These are phyloP conservation scores for Phialemoniopsis sp. DNA, from an alignment of 2,329 filamentous ascomycete species.

Conservation along the genomic window DNA sequence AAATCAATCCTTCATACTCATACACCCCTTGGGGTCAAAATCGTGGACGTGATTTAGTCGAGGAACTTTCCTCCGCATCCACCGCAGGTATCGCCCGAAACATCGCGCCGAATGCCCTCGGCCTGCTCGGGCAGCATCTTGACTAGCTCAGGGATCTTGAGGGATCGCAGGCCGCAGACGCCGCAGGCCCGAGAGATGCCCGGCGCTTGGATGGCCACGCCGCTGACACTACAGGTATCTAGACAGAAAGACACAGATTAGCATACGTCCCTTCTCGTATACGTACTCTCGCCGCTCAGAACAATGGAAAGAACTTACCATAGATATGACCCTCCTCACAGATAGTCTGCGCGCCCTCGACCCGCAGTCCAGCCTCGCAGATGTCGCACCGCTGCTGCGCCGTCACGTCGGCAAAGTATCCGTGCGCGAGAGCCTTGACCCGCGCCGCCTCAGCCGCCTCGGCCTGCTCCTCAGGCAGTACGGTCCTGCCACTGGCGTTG, in stretches of 20 bases:
- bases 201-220: slow-evolving; percentile 49
- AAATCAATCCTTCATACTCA: no score
- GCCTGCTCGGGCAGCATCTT: slow-evolving; percentile 16
- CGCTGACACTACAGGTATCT: slow-evolving; percentile 51
- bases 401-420: slow-evolving; percentile 27
- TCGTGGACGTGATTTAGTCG: slow-evolving; percentile 18
- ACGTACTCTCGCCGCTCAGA: background rate
- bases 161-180: slow-evolving; percentile 48
- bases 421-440: slow-evolving; percentile 41
- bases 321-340: slow-evolving; percentile 32
- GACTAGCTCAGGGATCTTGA: slow-evolving; percentile 37
- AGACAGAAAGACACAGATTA: no score
- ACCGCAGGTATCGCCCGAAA: slow-evolving; percentile 20
- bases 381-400: slow-evolving; percentile 40
- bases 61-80: slow-evolving; percentile 30
- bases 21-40: no score
- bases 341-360: slow-evolving; percentile 11
- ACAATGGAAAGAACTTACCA: slow-evolving; percentile 18
- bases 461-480: slow-evolving; percentile 18
- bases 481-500: slow-evolving; percentile 6
- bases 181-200: slow-evolving; percentile 50
- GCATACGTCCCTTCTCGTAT: background rate
- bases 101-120: slow-evolving; percentile 10
- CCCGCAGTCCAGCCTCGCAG: slow-evolving; percentile 25
- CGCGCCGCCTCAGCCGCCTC: slow-evolving; percentile 28